Base-by-base conservation (phyloP, 2,329 filamentous ascomycete genomes). In the Penicillium paneum region DNA sequence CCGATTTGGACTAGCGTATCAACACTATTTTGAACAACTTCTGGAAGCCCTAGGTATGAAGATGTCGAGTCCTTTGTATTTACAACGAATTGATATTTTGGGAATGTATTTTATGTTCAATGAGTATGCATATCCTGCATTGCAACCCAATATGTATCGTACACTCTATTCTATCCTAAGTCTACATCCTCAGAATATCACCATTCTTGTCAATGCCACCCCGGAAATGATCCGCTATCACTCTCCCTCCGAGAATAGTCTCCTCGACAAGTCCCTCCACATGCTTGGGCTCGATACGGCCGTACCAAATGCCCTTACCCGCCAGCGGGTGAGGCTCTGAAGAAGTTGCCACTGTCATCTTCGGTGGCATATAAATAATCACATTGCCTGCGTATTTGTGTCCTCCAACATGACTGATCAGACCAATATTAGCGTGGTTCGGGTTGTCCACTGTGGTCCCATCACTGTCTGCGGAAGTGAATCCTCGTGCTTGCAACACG, bases 351-450 rank as follows among this genome's bases (percentile, higher is more conserved):
- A 62, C 43, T 34, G 50, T 67, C 64, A 74, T 67, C 13, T 61
- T 63, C 1, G 70, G 69, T 2, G 74, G 73, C 11, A 76, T 82
- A 72, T 97, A 97, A 0, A 97, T 79, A 77, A 97, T 89, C 62
- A 97, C 85, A 68, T 97, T 97, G 38, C 93, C 93, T 35, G 88
- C 88, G 76, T 94, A 97, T 78, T 96, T 96, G 78, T 97, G 93
- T 0, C 93, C 93, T 21, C 93, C 93, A 13, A 97, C 87, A 69
- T 97, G 93, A 62, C 87, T 93, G 66, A 97, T 76, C 44, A 71
- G 62, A 5, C 71, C 76, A 50, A 78, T 62, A 56, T 77, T 74
- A 11, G 72, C 72, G 58, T 71, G 68, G 0, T 59, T 58, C 0
- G 63, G 61, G 13, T 51, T 63, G 51, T 75, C 74, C 15, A 71